A percentile compares a stretch with the other conserved stretches of the same genome.
Conservation (phyloP, 352 stramenopile genomes). For the Phytophthora ramorum region DNA sequence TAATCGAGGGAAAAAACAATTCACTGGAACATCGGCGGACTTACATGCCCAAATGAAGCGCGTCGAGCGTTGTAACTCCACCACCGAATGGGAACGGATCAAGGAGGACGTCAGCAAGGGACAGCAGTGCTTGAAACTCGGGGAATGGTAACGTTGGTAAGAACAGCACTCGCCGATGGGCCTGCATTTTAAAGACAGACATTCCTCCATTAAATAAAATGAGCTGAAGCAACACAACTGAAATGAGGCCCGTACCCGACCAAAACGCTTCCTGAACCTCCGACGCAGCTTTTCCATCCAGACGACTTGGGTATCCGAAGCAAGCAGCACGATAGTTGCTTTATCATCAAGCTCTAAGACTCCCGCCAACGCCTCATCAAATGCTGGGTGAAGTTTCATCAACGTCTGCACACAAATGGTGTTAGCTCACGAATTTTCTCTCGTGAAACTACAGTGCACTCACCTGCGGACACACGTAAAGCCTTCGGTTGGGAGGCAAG, state of each 20-base stretch:
- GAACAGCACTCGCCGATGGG: conserved; percentile 59
- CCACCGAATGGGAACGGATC: conserved; percentile 89
- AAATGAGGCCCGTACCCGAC: conserved; percentile 26
- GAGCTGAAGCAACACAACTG: neutral
- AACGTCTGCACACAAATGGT: conserved; percentile 46
- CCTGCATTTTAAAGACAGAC: conserved; percentile 9
- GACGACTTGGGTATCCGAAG: conserved; percentile 50
- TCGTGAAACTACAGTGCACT: neutral
- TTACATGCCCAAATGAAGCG: conserved; percentile 77
- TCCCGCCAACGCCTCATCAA: conserved; percentile 50
- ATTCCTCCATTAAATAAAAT: neutral
- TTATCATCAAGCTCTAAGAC: conserved; percentile 50
- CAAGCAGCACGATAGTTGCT: conserved; percentile 53
- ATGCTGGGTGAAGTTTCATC: conserved; percentile 70
- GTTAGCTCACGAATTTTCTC: neutral
- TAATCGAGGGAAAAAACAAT: neutral
- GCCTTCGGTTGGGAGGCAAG: conserved; percentile 45
- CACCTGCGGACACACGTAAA: conserved; percentile 70
- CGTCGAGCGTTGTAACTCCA: conserved; percentile 86
- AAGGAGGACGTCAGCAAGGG: conserved; percentile 70
- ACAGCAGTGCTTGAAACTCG: conserved; percentile 64
- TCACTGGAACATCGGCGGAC: conserved; percentile 25
- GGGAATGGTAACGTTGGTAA: conserved; percentile 61
- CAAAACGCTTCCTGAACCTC: conserved; percentile 48
- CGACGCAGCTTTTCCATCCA: conserved; percentile 62